Conservation (phyloP, 345 rosid species). For the Lepidium africanum region DNA sequence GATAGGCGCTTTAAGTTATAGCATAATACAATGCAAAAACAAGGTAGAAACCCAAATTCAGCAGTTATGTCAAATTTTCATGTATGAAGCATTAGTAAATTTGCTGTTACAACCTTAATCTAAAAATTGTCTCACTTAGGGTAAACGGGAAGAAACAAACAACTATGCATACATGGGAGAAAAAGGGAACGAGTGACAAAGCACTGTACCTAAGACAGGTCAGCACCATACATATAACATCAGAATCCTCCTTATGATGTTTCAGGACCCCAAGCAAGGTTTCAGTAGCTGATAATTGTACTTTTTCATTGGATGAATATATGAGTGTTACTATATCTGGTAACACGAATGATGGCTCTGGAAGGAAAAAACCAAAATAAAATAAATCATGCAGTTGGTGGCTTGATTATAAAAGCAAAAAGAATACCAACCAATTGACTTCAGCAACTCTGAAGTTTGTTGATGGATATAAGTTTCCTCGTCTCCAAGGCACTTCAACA, state of each 20-base stretch:
- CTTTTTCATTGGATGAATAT: conserved; percentile 43
- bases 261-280: conserved; percentile 53
- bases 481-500: conserved; percentile 54
- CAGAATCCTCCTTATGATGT: conserved; percentile 52
- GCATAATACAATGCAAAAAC: neutral
- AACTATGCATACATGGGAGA: neutral
- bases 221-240: conserved; percentile 58
- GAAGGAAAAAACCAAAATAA: conserved; percentile 7
- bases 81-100: neutral
- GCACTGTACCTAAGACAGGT: conserved; percentile 67
- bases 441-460: conserved; percentile 47
- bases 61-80: neutral
- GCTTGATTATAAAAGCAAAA: conserved; percentile 4
- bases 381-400: neutral
- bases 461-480: conserved; percentile 49
- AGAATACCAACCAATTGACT: conserved; percentile 50
- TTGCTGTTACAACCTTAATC: neutral
- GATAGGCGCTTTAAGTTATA: neutral
- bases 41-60: neutral
- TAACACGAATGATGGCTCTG: conserved; percentile 69
- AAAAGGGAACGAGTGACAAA: conserved; percentile 2
- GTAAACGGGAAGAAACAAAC: conserved; percentile 1
- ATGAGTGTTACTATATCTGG: conserved; percentile 51
- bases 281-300: conserved; percentile 39
- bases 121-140: neutral